Evolutionary conservation across 169 alveolate species (phyloP), one percentile per base, ranked within the genome.

Genomic region (Eimeria acervulina): DNA sequence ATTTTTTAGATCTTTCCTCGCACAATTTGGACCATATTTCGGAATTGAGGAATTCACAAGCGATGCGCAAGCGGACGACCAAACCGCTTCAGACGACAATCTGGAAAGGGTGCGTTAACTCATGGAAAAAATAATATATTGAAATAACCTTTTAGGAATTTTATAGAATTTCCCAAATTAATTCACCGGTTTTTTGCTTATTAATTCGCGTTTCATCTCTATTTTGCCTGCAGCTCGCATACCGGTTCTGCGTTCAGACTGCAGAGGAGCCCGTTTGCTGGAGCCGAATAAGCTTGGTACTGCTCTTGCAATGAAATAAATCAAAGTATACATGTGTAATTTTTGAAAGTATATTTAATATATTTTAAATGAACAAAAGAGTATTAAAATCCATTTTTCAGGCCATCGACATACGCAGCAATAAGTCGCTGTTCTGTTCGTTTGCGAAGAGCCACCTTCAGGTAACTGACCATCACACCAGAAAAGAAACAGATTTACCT

Each of bases 391-490:
- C 15, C 3, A 12, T 13, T 74, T 5, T 47, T 47, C 59, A 84
- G 92, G 92, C 92, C 0, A 59, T 55, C 4, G 66, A 84, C 36
- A n/a, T 84, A 10, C 36, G 76, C 44, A 84, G 92, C 40, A 66
- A 55, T 17, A 84, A 84, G 36, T 61, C 92, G 52, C 92, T 84
- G 23, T 84, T 40, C 78, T 51, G 92, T 40, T 84, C 92, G 61
- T 55, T 84, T 31, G 52, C 92, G 13, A 84, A 84, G 40, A 84
- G 92, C 55, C 66, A n/a, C 19, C 76, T 84, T 4, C 92, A 84
- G 68, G 92, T 84, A 26, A 19, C 31, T 6, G 17, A 6, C 26
- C n/a, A 28, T 40, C 3, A 36, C 38, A 31, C 2, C 15, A 36
- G 26, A 26, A 26, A 19, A 26, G 76, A 23, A 26, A 17, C 76